Conservation (phyloP, 2,329 filamentous ascomycete genomes). For the Ploettnerulaceae sp. region DNA sequence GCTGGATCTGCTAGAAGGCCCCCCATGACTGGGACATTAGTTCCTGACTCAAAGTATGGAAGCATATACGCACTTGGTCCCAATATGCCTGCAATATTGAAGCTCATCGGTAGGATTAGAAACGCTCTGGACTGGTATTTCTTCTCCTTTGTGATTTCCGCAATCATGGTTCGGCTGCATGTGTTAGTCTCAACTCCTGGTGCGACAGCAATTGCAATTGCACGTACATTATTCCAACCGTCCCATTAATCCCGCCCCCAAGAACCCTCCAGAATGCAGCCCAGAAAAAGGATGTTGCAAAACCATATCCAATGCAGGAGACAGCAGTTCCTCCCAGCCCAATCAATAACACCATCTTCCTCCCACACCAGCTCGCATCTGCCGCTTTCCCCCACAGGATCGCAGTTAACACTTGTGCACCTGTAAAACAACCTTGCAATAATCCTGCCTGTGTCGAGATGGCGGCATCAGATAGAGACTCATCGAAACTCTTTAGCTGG, state of each 20-base stretch:
- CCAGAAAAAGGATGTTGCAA: background rate
- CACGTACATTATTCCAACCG: slow-evolving; percentile 7
- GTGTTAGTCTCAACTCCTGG: too few relatives aligned
- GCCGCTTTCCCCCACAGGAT: slow-evolving; percentile 61
- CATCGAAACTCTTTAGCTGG: slow-evolving; percentile 58
- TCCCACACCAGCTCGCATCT: slow-evolving; percentile 53
- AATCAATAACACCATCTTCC: slow-evolving; percentile 52
- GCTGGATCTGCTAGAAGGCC: slow-evolving; percentile 4
- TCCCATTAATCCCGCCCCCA: slow-evolving; percentile 4
- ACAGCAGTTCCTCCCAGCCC: slow-evolving; percentile 47
- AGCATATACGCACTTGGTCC: slow-evolving; percentile 3
- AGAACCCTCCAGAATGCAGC: background rate
- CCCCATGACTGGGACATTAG: background rate
- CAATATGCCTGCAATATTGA: slow-evolving; percentile 4
- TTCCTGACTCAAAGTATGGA: background rate
- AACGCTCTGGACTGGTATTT: slow-evolving; percentile 10
- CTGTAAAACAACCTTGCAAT: slow-evolving; percentile 57
- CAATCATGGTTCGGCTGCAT: slow-evolving; percentile 8
- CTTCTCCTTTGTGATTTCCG: slow-evolving; percentile 5
- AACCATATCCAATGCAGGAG: background rate
- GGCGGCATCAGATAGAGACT: slow-evolving; percentile 31
- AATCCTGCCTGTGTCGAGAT: slow-evolving; percentile 65
- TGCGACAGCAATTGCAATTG: too few relatives aligned
- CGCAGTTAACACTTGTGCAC: slow-evolving; percentile 62
- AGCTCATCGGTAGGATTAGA: slow-evolving; percentile 7